Conservation (phyloP, 495 filamentous ascomycete genomes). For the Parachaetomium inaequale region DNA sequence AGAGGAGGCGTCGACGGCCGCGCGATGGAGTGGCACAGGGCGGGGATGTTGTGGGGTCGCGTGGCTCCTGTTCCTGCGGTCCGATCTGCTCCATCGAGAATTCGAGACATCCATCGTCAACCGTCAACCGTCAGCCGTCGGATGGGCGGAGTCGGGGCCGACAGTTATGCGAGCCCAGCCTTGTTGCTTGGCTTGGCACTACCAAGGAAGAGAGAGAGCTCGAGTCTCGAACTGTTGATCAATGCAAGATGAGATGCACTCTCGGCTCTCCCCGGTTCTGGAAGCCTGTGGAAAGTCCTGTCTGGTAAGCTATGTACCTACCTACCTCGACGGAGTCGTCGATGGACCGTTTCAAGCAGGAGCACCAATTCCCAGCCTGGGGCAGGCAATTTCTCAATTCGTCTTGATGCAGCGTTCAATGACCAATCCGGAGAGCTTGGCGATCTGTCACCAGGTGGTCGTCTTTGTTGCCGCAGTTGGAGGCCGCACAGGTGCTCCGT, state of each 20-base stretch:
- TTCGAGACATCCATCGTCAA: not conserved
- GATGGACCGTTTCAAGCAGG: not conserved
- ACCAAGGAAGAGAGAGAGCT: too few species aligned
- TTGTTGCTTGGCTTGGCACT: not conserved
- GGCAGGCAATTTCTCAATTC: constrained; percentile 9
- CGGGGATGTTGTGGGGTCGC: not conserved
- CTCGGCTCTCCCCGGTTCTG: not conserved
- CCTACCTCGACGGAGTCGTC: not conserved
- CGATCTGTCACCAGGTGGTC: not conserved
- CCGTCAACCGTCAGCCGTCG: constrained; percentile 1
- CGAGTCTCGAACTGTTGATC: constrained; percentile 1
- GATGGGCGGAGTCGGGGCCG: constrained; percentile 21
- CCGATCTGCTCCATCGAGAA: not conserved
- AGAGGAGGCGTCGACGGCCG: not conserved
- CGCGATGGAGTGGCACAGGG: not conserved
- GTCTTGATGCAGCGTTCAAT: constrained; percentile 10
- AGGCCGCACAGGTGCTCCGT: constrained; percentile 12
- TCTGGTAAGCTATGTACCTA: not conserved
- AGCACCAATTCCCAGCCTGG: not conserved
- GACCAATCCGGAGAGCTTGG: constrained; percentile 11
- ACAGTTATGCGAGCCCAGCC: not conserved
- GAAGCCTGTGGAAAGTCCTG: not conserved
- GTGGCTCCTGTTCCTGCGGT: not conserved
- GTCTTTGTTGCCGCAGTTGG: not conserved
- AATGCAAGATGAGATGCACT: not conserved